These are phyloP conservation scores for Aspergillus sparsus DNA, from an alignment of 495 filamentous ascomycete species.

Conservation along the genomic window DNA sequence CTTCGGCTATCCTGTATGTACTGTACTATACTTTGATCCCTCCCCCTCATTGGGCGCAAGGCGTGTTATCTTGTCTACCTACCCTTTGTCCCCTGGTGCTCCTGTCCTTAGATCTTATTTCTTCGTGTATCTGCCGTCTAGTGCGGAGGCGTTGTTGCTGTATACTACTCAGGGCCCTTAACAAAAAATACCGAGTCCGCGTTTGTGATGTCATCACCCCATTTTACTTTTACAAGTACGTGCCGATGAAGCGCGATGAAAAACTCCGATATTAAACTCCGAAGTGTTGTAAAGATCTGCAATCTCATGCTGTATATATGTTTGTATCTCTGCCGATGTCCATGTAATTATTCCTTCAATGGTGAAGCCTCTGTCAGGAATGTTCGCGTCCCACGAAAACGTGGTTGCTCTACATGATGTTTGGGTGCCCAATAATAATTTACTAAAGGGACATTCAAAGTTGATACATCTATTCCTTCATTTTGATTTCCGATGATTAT, in stretches of 20 bases:
- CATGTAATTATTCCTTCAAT: no score
- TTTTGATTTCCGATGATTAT: no score
- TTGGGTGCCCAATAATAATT: background rate
- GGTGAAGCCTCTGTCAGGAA: no score
- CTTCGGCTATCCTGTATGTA: conserved; percentile 11
- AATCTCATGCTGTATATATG: no score
- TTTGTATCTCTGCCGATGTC: no score
- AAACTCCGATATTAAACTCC: background rate
- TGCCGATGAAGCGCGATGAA: background rate
- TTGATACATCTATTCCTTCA: background rate
- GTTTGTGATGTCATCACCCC: background rate
- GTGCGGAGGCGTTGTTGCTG: conserved; percentile 25
- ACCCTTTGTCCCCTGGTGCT: background rate
- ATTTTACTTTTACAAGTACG: no score
- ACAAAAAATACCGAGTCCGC: conserved; percentile 1
- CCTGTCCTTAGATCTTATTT: conserved; percentile 4
- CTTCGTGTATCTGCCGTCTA: conserved; percentile 13
- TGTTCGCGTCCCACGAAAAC: background rate
- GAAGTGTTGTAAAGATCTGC: no score
- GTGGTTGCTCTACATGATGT: background rate
- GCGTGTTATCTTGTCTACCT: conserved; percentile 1
- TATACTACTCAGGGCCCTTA: conserved; percentile 23
- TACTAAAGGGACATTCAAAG: background rate
- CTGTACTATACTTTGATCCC: conserved; percentile 29
- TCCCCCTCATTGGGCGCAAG: conserved; percentile 26